Conservation (phyloP, 495 filamentous ascomycete species). For the Aspergillus bridgeri region DNA sequence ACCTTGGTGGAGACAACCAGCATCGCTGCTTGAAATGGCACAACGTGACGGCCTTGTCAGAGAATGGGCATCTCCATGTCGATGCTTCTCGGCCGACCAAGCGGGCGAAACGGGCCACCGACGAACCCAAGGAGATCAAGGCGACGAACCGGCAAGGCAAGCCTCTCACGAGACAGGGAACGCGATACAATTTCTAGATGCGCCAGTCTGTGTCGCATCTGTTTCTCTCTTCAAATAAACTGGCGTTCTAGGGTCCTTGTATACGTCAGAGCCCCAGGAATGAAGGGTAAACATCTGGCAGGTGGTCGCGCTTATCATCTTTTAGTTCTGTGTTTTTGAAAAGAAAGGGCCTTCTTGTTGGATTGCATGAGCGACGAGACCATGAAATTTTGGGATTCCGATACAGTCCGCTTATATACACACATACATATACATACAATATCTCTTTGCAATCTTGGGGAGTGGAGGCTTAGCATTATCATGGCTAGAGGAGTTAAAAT, state of each 20-base stretch:
- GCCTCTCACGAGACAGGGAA: slow-evolving; percentile 44
- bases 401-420: neutral
- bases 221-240: slow-evolving; percentile 9
- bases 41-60: slow-evolving; percentile 71
- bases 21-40: slow-evolving; percentile 79
- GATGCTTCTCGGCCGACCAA: slow-evolving; percentile 67
- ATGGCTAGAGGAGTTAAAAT: neutral
- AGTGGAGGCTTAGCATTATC: neutral
- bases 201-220: neutral
- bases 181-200: slow-evolving; percentile 40
- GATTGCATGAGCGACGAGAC: neutral
- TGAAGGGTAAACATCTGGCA: slow-evolving; percentile 2
- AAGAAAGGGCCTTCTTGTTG: neutral
- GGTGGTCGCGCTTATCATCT: neutral
- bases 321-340: neutral
- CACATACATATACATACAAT: neutral
- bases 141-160: slow-evolving; percentile 48
- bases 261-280: slow-evolving; percentile 1
- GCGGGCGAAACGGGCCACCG: slow-evolving; percentile 50
- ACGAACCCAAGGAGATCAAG: slow-evolving; percentile 43
- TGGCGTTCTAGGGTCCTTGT: slow-evolving; percentile 6
- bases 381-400: neutral
- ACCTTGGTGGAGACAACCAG: slow-evolving; percentile 54
- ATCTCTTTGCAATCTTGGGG: too few species aligned
- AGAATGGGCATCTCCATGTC: slow-evolving; percentile 79